Evolutionary conservation across 768 basidiomycete genomes (phyloP), one percentile per base, ranked within the genome.

Genomic region (Exsudoporus frostii): DNA sequence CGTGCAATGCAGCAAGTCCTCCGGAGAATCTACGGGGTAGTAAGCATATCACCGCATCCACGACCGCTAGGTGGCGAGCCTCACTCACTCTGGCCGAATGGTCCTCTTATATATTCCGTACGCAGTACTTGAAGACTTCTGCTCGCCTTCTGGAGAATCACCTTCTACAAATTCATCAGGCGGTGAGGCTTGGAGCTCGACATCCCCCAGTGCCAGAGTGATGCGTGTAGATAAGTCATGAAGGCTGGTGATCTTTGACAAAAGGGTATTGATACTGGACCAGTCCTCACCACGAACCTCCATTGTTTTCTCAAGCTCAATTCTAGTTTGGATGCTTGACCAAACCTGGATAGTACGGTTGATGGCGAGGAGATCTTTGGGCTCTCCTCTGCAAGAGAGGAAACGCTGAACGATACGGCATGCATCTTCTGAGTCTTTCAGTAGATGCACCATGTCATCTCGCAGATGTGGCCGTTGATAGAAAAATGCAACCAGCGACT

Each of bases 331-430:
- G 48, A 92, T 79, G 17, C 64, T 63, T 9, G 71, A 57, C 87
- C 90, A 92, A 15, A 75, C 69, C 5, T 71, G 71, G 51, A 91
- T 82, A 5, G 88, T 84, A 20, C 74, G 72, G 55, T 79, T 80
- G 37, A 95, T 79, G 2, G 83, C 73, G 11, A 82, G 66, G 25
- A 95, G 75, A 62, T 93, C 92, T 45, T 67, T 75, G 19, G 79
- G 67, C 50, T 82, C 81, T 25, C 88, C 90, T 50, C 84, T 80
- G 2, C 86, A 80, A 13, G 89, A 75, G 3, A 85, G 67, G 59
- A 94, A 87, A 55, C 80, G 83, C 61, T 95, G 92, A 15, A 90
- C 80, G 41, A 91, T 81, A 13, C 92, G 86, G 13, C 79, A 78
- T 4, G 80, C 77, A 64, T 95, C 92, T 60, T 86, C 89, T 2